These are phyloP conservation scores for Venturiaceae sp. DNA, from an alignment of 2,329 filamentous ascomycete species.

Conservation along the genomic window DNA sequence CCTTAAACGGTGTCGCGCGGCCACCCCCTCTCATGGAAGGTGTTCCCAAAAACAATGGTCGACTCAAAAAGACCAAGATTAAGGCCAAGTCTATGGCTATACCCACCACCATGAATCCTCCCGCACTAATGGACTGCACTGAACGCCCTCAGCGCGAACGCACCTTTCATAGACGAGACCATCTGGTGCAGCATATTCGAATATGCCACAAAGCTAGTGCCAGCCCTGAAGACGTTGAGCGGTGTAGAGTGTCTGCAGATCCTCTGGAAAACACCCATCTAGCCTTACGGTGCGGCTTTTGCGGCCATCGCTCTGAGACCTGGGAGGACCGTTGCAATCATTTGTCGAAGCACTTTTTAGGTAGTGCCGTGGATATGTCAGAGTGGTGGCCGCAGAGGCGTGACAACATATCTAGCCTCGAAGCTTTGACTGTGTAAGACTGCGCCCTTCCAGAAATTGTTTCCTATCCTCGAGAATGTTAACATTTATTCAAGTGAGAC, in stretches of 20 bases:
- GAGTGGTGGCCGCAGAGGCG: not conserved
- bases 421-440: not conserved
- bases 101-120: too few species aligned
- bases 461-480: too few species aligned
- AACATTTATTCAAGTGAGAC: too few species aligned
- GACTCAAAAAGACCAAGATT: too few species aligned
- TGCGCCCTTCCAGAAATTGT: too few species aligned
- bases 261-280: slow-evolving; percentile 8
- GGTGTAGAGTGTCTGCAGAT: slow-evolving; percentile 9
- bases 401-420: not conserved
- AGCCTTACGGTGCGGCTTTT: not conserved
- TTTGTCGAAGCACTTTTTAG: not conserved
- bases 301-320: not conserved
- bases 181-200: not conserved
- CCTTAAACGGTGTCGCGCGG: too few species aligned
- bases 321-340: not conserved
- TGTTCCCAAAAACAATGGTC: too few species aligned
- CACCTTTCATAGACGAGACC: not conserved
- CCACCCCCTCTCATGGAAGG: too few species aligned
- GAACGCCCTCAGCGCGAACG: not conserved
- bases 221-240: not conserved
- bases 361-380: not conserved
- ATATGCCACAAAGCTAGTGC: not conserved
- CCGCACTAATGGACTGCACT: not conserved
- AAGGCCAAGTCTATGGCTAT: too few species aligned